Evolutionary conservation across 2,329 filamentous ascomycete species (phyloP).

Genomic region (Aspergillus quadrilineatus): DNA sequence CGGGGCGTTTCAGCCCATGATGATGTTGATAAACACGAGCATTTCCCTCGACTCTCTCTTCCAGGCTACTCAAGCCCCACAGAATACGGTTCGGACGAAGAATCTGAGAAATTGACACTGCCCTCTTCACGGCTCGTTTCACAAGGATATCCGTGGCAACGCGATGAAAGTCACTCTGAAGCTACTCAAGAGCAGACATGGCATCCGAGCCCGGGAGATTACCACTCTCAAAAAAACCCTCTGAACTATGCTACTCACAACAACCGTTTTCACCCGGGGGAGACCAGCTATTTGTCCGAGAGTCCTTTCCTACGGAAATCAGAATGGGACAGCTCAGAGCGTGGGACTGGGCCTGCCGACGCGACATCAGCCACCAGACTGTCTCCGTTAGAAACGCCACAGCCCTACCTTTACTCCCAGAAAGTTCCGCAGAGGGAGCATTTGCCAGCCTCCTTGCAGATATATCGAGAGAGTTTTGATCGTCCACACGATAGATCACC

Average conservation of each 20-base stretch:
- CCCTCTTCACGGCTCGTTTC: slow-evolving; percentile 2
- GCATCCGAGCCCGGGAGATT: slow-evolving; percentile 7
- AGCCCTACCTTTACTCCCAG: background rate
- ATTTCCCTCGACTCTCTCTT: slow-evolving; percentile 13
- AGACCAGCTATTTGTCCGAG: background rate
- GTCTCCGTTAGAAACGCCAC: background rate
- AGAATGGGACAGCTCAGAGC: background rate
- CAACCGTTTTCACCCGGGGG: slow-evolving; percentile 1
- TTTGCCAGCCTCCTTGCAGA: slow-evolving; percentile 2
- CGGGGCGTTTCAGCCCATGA: background rate
- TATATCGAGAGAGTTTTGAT: slow-evolving; percentile 11
- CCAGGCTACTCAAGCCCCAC: slow-evolving; percentile 3
- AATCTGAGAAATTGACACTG: background rate
- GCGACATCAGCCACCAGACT: background rate
- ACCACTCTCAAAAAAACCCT: slow-evolving; percentile 19
- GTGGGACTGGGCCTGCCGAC: background rate
- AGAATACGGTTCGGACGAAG: slow-evolving; percentile 1
- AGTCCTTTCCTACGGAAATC: slow-evolving; percentile 7
- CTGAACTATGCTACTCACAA: slow-evolving; percentile 17
- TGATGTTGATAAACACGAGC: slow-evolving; percentile 4
- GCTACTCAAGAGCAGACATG: slow-evolving; percentile 6
- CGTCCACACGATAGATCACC: slow-evolving; percentile 8
- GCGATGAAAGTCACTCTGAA: background rate
- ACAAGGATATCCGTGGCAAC: slow-evolving; percentile 1
- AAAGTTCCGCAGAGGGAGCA: background rate